Evolutionary conservation across 2,329 filamentous ascomycete species (phyloP).

Genomic region (Trichophyton mentagrophytes): DNA sequence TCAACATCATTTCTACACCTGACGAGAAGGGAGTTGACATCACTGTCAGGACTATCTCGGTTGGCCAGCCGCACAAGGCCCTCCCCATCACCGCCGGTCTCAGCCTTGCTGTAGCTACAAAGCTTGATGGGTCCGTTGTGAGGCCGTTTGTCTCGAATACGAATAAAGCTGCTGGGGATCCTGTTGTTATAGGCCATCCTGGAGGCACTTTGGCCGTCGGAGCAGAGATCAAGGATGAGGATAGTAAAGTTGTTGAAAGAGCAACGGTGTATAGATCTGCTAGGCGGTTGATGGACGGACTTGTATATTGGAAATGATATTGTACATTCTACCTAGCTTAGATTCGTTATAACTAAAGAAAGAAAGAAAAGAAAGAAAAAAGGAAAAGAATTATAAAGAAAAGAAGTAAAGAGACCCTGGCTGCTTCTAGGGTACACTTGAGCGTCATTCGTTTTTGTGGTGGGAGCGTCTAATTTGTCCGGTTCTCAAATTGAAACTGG

Average conservation of each 20-base stretch:
- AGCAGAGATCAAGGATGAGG: constrained; percentile 23
- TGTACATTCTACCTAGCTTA: no score
- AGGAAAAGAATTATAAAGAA: no score
- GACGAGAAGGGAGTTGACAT: constrained; percentile 23
- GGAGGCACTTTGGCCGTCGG: constrained; percentile 36
- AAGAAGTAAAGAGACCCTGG: no score
- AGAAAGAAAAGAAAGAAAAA: no score
- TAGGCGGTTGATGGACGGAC: constrained; percentile 37
- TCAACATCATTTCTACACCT: constrained; percentile 41
- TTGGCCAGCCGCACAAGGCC: constrained; percentile 45
- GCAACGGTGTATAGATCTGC: constrained; percentile 39
- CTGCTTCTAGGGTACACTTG: no score
- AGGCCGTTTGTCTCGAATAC: constrained; percentile 16
- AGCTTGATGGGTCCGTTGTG: constrained; percentile 32
- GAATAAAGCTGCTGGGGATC: background rate
- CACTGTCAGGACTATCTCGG: constrained; percentile 40
- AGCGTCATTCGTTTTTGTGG: no score
- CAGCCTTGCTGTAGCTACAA: constrained; percentile 38
- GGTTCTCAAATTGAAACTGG: no score
- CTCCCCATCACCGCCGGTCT: constrained; percentile 45
- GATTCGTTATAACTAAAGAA: no score
- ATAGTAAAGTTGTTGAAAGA: constrained; percentile 24
- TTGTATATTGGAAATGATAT: constrained; percentile 28
- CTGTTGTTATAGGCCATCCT: constrained; percentile 35
- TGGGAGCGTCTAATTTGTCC: no score